Percentiles rank a stretch among this genome's conserved stretches.
phyloP scores from a whole-genome alignment of 1,284 basidiomycete genomes.

The Boletus semigastroideus region DNA sequence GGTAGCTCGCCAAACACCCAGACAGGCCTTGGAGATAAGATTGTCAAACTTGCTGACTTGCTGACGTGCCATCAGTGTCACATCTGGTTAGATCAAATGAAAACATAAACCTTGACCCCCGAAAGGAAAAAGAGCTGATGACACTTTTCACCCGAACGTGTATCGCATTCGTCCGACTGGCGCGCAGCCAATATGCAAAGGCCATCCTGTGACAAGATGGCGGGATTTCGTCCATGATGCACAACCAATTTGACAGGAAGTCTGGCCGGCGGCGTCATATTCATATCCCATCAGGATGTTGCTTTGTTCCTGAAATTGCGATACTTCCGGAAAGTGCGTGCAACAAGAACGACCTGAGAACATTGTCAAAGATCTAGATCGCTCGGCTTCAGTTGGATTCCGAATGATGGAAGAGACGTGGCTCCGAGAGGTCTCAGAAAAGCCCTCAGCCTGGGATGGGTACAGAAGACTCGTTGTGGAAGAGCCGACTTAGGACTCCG shows the following conservation, averaged over 20 bases:
- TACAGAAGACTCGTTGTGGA: background rate
- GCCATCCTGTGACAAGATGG: conserved; percentile 23
- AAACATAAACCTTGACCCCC: conserved; percentile 17
- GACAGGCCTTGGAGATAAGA: conserved; percentile 25
- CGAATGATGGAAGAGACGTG: background rate
- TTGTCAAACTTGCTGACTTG: conserved; percentile 28
- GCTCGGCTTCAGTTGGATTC: conserved; percentile 2
- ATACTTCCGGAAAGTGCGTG: conserved; percentile 9
- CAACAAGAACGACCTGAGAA: conserved; percentile 14
- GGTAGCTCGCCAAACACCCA: conserved; percentile 23
- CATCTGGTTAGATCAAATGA: conserved; percentile 9
- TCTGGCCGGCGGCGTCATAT: conserved; percentile 7
- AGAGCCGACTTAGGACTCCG: conserved; percentile 21
- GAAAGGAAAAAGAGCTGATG: conserved; percentile 14
- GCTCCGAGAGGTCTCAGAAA: background rate
- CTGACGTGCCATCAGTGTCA: background rate
- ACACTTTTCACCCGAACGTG: background rate
- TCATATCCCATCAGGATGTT: conserved; percentile 8
- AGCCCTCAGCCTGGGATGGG: background rate
- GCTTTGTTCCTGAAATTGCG: conserved; percentile 10
- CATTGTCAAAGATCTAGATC: conserved; percentile 8
- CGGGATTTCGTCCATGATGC: background rate
- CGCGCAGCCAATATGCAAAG: background rate
- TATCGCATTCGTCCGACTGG: conserved; percentile 2
- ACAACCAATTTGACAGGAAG: conserved; percentile 10